Evolutionary conservation across 352 stramenopile genomes (phyloP), one percentile per base, ranked within the genome.

Genomic region (Chrysophaeum taylorii): DNA sequence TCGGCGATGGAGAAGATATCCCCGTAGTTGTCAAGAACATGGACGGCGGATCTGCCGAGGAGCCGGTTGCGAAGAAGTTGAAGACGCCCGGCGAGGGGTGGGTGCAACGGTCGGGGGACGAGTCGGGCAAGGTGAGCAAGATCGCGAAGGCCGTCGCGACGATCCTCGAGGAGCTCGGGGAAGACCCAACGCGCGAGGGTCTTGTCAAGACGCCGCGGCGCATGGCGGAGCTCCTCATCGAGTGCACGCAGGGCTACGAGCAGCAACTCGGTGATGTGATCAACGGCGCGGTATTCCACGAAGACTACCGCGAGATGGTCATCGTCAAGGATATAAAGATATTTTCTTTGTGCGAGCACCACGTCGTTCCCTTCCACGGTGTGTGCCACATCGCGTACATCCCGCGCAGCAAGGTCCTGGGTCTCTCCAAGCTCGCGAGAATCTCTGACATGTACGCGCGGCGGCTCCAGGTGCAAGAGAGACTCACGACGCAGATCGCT

Each of bases 291-390:
- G 85, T 99, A 18, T 99, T 99, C 76, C 89, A 96, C 39, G 92
- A 97, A 77, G 90, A 98, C 79, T 77, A 81, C 72, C 90, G 97
- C 76, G 94, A 98, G 78, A 98, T 99, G 91, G 93, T 99, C 25
- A 92, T 99, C 63, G 94, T 99, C 15, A 91, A 93, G 70, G 92
- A 99, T 81, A 99, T 99, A 81, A 92, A 97, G 73, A 89, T 99
- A 54, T 94, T 97, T 82, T 96, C 86, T 73, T 88, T 99, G 79
- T 99, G 96, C 76, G 96, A 99, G 81, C 96, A 99, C 84, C 96
- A 99, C 79, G 96, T 99, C 89, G 89, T 99, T 53, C 96, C 96
- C 27, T 99, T 99, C 80, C 92, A 87, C n/a, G 96, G 96, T 66
- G 96, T 96, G 64, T 89, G 89, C 71, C 88, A 96, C 80, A 95